Evolutionary conservation across 352 stramenopile genomes (phyloP).

Genomic region (Globisporangium radiosum): DNA sequence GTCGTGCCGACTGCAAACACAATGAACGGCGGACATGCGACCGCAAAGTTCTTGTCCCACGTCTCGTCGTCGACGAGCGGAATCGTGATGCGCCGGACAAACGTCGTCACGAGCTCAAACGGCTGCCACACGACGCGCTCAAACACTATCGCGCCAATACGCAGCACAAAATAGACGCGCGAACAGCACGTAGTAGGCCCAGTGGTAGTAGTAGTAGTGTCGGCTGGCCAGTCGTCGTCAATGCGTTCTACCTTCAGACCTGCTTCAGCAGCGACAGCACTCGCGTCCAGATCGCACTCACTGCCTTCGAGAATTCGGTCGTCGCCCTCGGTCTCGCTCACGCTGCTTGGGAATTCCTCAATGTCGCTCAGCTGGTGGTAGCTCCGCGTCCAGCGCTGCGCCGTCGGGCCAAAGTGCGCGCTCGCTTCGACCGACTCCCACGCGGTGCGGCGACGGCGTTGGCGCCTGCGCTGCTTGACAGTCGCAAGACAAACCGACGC

Average conservation of each 20-base stretch:
- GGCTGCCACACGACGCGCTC: constrained; percentile 58
- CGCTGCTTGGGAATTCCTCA: constrained; percentile 32
- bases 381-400: constrained; percentile 56
- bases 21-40: constrained; percentile 57
- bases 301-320: constrained; percentile 9
- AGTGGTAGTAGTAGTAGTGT: background rate
- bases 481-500: constrained; percentile 49
- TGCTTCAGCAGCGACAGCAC: constrained; percentile 3
- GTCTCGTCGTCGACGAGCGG: constrained; percentile 74
- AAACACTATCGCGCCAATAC: constrained; percentile 26
- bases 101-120: constrained; percentile 61
- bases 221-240: background rate
- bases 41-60: constrained; percentile 69
- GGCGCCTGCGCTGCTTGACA: constrained; percentile 34
- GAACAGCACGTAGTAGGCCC: background rate
- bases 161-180: constrained; percentile 6
- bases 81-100: constrained; percentile 65
- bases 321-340: constrained; percentile 19
- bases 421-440: constrained; percentile 61
- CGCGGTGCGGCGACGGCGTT: constrained; percentile 29
- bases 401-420: constrained; percentile 45
- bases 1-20: constrained; percentile 51
- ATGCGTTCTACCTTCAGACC: background rate
- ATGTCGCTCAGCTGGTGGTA: constrained; percentile 62
- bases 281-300: too few species aligned